Conservation (phyloP, 495 filamentous ascomycete genomes). For the Monascus purpureus region DNA sequence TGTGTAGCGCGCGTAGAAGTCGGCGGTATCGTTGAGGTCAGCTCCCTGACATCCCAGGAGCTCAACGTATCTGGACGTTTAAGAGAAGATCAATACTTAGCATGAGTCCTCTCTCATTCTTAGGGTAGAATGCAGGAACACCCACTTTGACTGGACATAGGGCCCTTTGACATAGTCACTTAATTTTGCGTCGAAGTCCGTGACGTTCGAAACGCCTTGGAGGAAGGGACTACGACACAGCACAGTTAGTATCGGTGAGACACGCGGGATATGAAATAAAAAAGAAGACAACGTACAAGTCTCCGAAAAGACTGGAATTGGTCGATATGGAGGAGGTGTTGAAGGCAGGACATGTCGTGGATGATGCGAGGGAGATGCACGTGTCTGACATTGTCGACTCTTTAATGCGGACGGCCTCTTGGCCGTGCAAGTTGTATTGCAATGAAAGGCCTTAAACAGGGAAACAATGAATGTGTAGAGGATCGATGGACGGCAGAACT, state of each 20-base stretch:
- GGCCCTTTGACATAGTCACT: slow-evolving; percentile 55
- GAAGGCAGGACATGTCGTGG: slow-evolving; percentile 75
- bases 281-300: slow-evolving; percentile 56
- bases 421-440: slow-evolving; percentile 6
- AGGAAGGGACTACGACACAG: slow-evolving; percentile 65
- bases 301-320: slow-evolving; percentile 41
- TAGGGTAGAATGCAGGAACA: slow-evolving; percentile 2
- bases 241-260: slow-evolving; percentile 4
- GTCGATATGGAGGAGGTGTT: slow-evolving; percentile 70
- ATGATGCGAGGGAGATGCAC: slow-evolving; percentile 71
- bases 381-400: slow-evolving; percentile 26
- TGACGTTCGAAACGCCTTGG: slow-evolving; percentile 57
- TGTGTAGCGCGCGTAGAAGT: slow-evolving; percentile 87
- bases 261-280: not conserved
- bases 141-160: slow-evolving; percentile 66
- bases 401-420: no score
- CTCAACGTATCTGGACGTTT: slow-evolving; percentile 17
- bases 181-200: slow-evolving; percentile 67
- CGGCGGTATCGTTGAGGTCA: slow-evolving; percentile 65
- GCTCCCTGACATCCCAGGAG: slow-evolving; percentile 71
- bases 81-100: slow-evolving; percentile 6
- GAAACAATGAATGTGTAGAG: slow-evolving; percentile 1
- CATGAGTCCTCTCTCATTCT: slow-evolving; percentile 1
- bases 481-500: slow-evolving; percentile 1
- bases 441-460: not conserved